A percentile compares a stretch with the other conserved stretches of the same genome.
These are phyloP conservation scores for Eremochloa ophiuroides DNA, from an alignment of 176 grass and related monocot species.

Conservation along the genomic window DNA sequence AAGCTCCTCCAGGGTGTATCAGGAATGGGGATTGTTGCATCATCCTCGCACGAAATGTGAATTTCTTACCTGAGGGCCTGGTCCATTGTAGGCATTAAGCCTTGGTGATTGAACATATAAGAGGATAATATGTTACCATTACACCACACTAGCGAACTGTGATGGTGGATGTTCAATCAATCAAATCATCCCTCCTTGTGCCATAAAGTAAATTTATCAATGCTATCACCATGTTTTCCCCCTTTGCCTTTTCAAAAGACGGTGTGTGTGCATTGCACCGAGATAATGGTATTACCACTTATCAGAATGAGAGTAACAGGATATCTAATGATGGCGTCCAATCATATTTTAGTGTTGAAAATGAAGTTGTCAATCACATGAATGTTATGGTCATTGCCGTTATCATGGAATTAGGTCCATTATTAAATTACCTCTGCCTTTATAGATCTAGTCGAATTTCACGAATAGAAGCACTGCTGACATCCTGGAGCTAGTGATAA, in stretches of 20 bases:
- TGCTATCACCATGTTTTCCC: background rate
- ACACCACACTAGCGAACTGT: background rate
- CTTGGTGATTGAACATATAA: background rate
- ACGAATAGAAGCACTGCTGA: background rate
- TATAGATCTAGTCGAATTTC: background rate
- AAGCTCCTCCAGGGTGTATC: background rate
- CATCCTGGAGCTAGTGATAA: background rate
- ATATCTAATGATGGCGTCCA: slow-evolving; percentile 6
- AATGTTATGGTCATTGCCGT: background rate
- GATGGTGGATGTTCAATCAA: background rate
- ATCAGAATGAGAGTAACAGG: slow-evolving; percentile 14
- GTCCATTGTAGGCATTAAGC: background rate
- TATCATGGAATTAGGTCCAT: background rate
- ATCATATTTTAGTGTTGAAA: slow-evolving; percentile 13
- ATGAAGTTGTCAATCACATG: background rate
- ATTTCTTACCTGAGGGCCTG: background rate
- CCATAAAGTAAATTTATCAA: background rate
- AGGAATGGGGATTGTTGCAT: background rate
- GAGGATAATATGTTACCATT: background rate
- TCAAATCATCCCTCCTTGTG: slow-evolving; percentile 12
- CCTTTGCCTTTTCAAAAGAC: slow-evolving; percentile 3
- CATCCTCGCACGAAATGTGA: background rate
- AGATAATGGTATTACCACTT: slow-evolving; percentile 25
- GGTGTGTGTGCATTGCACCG: slow-evolving; percentile 20
- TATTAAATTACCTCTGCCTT: background rate